Conservation (phyloP, 345 rosid species). For the Citrus australasica region DNA sequence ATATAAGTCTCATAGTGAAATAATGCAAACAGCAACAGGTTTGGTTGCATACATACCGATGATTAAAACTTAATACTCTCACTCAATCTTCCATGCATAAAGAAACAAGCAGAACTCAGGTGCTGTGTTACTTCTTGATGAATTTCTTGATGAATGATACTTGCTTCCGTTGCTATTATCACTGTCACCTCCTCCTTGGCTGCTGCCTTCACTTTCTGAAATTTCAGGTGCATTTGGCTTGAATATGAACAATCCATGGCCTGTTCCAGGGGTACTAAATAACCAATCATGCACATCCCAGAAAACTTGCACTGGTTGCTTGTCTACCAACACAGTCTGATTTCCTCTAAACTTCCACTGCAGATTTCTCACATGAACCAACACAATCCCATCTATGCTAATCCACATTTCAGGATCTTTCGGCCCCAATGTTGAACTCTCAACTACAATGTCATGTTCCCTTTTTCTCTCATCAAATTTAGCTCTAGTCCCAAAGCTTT, state of each 20-base stretch:
- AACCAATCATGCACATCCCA: slow-evolving; percentile 99
- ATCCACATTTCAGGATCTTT: slow-evolving; percentile 94
- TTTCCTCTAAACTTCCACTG: slow-evolving; percentile 98
- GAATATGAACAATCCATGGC: slow-evolving; percentile 80
- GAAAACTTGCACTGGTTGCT: slow-evolving; percentile 67
- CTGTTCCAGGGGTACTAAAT: slow-evolving; percentile 55
- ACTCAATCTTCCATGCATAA: slow-evolving; percentile 89
- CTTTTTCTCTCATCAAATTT: slow-evolving; percentile 61
- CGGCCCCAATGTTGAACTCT: slow-evolving; percentile 53
- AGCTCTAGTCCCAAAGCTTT: slow-evolving; percentile 67
- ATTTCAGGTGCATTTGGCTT: slow-evolving; percentile 60
- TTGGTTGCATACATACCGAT: neutral
- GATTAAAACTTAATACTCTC: slow-evolving; percentile 6
- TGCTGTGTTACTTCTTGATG: slow-evolving; percentile 5
- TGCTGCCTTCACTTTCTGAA: slow-evolving; percentile 48
- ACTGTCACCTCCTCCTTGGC: slow-evolving; percentile 48
- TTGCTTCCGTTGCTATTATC: slow-evolving; percentile 57
- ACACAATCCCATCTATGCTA: slow-evolving; percentile 74
- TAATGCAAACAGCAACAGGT: neutral
- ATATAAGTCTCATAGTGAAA: neutral
- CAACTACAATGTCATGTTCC: slow-evolving; percentile 82
- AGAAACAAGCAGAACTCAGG: slow-evolving; percentile 81
- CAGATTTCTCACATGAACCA: slow-evolving; percentile 73
- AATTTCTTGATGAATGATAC: slow-evolving; percentile 49
- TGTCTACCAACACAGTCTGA: slow-evolving; percentile 75